Conservation (phyloP, 257 asterid species). For the Solanum etuberosum region DNA sequence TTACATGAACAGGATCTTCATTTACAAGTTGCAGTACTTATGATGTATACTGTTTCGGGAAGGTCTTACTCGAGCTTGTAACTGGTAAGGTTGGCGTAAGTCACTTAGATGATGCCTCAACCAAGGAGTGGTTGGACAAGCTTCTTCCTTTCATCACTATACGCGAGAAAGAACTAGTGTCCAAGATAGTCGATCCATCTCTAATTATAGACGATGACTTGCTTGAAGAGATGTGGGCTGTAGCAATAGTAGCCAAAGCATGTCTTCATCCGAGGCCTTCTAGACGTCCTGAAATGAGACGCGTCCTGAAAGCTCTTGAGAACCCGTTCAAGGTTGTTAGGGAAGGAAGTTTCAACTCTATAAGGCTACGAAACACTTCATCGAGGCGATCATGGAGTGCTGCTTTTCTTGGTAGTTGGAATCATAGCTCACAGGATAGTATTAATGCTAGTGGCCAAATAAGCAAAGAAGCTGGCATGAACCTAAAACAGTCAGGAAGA, state of each 20-base stretch:
- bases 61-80: slow-evolving; percentile 57
- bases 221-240: slow-evolving; percentile 64
- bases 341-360: slow-evolving; percentile 42
- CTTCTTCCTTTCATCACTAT: slow-evolving; percentile 29
- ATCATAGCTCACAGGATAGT: slow-evolving; percentile 41
- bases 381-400: slow-evolving; percentile 41
- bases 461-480: slow-evolving; percentile 28
- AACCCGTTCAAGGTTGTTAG: slow-evolving; percentile 67
- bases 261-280: slow-evolving; percentile 53
- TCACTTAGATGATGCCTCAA: slow-evolving; percentile 20
- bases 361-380: slow-evolving; percentile 25
- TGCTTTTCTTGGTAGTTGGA: slow-evolving; percentile 54
- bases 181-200: slow-evolving; percentile 43
- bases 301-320: slow-evolving; percentile 51
- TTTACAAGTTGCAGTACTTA: slow-evolving; percentile 26
- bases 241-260: slow-evolving; percentile 58
- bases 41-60: slow-evolving; percentile 68
- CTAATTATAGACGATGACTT: slow-evolving; percentile 56
- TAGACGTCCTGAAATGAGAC: slow-evolving; percentile 53
- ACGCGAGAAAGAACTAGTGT: slow-evolving; percentile 33
- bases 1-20: slow-evolving; percentile 27
- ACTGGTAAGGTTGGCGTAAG: slow-evolving; percentile 51
- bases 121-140: slow-evolving; percentile 40
- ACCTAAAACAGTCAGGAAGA: slow-evolving; percentile 33
- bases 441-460: slow-evolving; percentile 21